phyloP scores from a whole-genome alignment of 192 early-diverging fungal genomes.

The Coemansia sp. region DNA sequence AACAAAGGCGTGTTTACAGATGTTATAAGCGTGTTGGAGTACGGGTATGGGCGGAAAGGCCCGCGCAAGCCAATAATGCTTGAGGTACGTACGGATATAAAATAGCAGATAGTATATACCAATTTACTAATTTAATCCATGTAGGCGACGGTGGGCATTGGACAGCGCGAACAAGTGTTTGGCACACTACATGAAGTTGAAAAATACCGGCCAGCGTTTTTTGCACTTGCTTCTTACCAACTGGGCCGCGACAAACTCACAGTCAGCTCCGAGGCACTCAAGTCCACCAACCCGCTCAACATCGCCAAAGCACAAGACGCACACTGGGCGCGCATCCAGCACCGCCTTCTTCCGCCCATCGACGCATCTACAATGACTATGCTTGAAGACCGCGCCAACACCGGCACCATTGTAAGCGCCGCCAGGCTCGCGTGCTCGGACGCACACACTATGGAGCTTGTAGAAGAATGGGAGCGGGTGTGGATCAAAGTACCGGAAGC shows the following conservation, averaged over 20 bases:
- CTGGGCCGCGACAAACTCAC: slow-evolving; percentile 19
- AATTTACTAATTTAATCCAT: neutral
- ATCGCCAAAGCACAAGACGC: slow-evolving; percentile 46
- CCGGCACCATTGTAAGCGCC: slow-evolving; percentile 8
- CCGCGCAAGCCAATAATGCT: slow-evolving; percentile 35
- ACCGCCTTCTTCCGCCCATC: slow-evolving; percentile 27
- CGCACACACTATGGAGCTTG: neutral
- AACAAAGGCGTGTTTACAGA: slow-evolving; percentile 33
- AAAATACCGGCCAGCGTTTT: slow-evolving; percentile 43
- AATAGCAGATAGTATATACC: neutral
- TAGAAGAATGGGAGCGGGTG: slow-evolving; percentile 21
- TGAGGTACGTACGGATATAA: slow-evolving; percentile 7
- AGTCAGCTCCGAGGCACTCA: slow-evolving; percentile 20
- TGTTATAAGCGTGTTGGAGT: slow-evolving; percentile 44
- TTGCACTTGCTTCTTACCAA: slow-evolving; percentile 36
- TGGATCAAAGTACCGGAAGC: slow-evolving; percentile 41
- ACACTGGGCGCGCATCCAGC: slow-evolving; percentile 23
- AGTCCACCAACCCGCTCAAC: slow-evolving; percentile 36
- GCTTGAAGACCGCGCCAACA: slow-evolving; percentile 33
- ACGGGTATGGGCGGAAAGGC: slow-evolving; percentile 46
- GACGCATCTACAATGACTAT: slow-evolving; percentile 23
- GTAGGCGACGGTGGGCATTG: slow-evolving; percentile 33
- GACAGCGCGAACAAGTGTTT: slow-evolving; percentile 32
- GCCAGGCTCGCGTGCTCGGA: neutral
- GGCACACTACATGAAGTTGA: slow-evolving; percentile 26